These are phyloP conservation scores for Macadamia integrifolia DNA, from an alignment of 164 flowering plant species.

Conservation along the genomic window DNA sequence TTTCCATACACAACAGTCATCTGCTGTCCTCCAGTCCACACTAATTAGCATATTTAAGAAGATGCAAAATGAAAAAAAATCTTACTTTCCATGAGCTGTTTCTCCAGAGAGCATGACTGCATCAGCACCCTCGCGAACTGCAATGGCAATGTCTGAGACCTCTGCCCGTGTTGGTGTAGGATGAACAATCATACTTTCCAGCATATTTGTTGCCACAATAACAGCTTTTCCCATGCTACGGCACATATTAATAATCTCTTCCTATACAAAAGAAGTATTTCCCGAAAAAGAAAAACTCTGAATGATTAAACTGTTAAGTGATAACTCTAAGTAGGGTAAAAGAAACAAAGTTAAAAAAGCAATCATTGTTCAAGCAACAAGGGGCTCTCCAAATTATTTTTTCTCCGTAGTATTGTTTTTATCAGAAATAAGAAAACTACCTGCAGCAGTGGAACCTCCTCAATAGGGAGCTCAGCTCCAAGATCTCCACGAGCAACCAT, in stretches of 20 bases:
- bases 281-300: not conserved
- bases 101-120: constrained; percentile 95
- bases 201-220: constrained; percentile 90
- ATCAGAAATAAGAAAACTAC: constrained; percentile 23
- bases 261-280: constrained; percentile 30
- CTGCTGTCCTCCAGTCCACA: no score
- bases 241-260: constrained; percentile 75
- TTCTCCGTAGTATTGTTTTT: not conserved
- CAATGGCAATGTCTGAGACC: constrained; percentile 90
- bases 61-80: constrained; percentile 1
- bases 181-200: constrained; percentile 93
- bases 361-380: not conserved
- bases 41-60: not conserved
- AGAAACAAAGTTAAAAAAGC: not conserved
- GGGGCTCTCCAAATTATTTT: not conserved
- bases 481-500: constrained; percentile 90
- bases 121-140: constrained; percentile 91
- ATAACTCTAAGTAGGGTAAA: not conserved
- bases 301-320: not conserved
- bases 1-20: no score
- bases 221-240: constrained; percentile 91
- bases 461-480: constrained; percentile 79
- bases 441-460: constrained; percentile 78
- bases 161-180: constrained; percentile 95
- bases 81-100: constrained; percentile 95